A percentile compares a stretch with the other conserved stretches of the same genome.
These are phyloP conservation scores for Cyberlindnera petersonii DNA, from an alignment of 805 yeast species.

Conservation along the genomic window DNA sequence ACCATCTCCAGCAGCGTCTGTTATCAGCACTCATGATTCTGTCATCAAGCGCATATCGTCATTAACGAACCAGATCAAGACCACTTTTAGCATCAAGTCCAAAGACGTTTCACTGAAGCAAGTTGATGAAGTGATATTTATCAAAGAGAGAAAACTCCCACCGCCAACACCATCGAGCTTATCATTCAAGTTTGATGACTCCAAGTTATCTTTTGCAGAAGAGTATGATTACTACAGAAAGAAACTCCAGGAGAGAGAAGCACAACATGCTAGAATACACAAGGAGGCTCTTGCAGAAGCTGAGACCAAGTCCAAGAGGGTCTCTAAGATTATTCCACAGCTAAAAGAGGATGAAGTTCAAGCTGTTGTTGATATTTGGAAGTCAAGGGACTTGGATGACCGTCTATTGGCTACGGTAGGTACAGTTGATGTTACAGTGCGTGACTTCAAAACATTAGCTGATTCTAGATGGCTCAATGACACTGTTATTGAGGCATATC, in stretches of 20 bases:
- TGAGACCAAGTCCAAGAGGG: conserved; percentile 16
- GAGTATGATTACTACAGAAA: conserved; percentile 42
- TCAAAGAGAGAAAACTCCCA: conserved; percentile 21
- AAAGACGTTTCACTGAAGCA: conserved; percentile 3
- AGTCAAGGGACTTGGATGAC: conserved; percentile 23
- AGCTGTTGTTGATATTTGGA: conserved; percentile 28
- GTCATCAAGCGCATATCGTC: conserved; percentile 9
- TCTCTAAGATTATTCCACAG: conserved; percentile 26
- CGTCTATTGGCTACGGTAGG: conserved; percentile 29
- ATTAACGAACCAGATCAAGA: conserved; percentile 3
- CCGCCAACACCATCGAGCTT: conserved; percentile 19
- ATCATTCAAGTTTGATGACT: conserved; percentile 26
- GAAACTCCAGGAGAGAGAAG: conserved; percentile 39
- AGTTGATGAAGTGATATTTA: conserved; percentile 14
- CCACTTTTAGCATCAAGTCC: conserved; percentile 3
- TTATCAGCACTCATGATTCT: conserved; percentile 1
- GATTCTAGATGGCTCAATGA: conserved; percentile 87
- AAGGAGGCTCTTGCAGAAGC: conserved; percentile 35
- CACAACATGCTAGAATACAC: conserved; percentile 33
- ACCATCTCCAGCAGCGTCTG: conserved; percentile 17
- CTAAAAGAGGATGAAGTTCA: conserved; percentile 24
- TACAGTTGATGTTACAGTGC: conserved; percentile 55
- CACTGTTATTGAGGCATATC: conserved; percentile 79
- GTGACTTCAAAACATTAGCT: conserved; percentile 68
- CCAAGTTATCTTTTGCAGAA: conserved; percentile 29